Evolutionary conservation across 192 early-diverging fungal species (phyloP).

Genomic region (Phlyctochytrium bullatum): DNA sequence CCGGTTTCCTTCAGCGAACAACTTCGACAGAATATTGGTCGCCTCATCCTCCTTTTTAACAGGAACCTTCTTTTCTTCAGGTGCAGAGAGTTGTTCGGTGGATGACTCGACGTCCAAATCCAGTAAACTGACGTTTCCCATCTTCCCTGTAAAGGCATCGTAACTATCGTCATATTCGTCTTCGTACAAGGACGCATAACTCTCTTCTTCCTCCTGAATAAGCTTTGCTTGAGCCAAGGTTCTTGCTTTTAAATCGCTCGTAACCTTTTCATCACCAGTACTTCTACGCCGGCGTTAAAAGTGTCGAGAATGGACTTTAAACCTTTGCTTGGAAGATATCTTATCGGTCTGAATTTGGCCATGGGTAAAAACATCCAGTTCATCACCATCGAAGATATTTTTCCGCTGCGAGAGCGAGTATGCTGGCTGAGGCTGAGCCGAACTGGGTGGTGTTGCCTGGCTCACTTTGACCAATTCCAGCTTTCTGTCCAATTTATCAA

Average conservation of each 20-base stretch:
- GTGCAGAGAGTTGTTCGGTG: no score
- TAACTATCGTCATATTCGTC: constrained; percentile 85
- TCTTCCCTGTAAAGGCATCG: constrained; percentile 67
- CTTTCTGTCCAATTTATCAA: constrained; percentile 66
- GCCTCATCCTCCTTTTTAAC: constrained; percentile 19
- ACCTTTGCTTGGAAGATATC: no score
- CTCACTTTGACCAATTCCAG: constrained; percentile 16
- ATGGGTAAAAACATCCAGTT: constrained; percentile 84
- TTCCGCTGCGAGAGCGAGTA: constrained; percentile 55
- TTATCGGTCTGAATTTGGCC: no score
- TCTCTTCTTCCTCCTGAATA: constrained; percentile 38
- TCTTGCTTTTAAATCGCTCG: constrained; percentile 25
- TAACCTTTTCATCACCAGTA: no score
- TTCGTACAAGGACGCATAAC: constrained; percentile 52
- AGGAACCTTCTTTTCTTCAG: constrained; percentile 4
- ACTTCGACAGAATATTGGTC: constrained; percentile 62
- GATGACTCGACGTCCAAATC: constrained; percentile 52
- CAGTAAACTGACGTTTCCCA: constrained; percentile 49
- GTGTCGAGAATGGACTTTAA: no score
- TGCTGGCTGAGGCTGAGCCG: not conserved
- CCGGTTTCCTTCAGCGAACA: not conserved
- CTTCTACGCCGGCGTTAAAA: not conserved
- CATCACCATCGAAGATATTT: constrained; percentile 92
- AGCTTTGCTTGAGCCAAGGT: constrained; percentile 26
- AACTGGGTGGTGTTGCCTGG: not conserved